Evolutionary conservation across 495 filamentous ascomycete species (phyloP).

Genomic region (Penicillium bovifimosum): DNA sequence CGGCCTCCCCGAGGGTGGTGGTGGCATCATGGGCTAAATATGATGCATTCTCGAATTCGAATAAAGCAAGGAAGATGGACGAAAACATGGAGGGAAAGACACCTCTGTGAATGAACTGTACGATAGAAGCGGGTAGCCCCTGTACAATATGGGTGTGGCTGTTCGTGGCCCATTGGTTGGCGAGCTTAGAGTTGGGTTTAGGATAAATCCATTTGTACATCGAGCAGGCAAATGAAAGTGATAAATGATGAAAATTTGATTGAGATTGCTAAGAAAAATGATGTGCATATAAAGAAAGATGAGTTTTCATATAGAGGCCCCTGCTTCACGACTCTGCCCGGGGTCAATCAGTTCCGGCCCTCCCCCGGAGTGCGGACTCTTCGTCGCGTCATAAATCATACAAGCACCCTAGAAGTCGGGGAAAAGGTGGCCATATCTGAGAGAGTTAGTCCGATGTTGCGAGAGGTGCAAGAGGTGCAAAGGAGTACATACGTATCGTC

Average conservation of each 20-base stretch:
- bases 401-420: slow-evolving; percentile 56
- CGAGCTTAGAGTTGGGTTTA: slow-evolving; percentile 15
- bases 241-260: slow-evolving; percentile 19
- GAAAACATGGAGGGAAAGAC: slow-evolving; percentile 3
- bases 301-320: slow-evolving; percentile 17
- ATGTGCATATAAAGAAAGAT: slow-evolving; percentile 1
- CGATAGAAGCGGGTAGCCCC: slow-evolving; percentile 24
- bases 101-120: slow-evolving; percentile 16
- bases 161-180: slow-evolving; percentile 9
- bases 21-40: slow-evolving; percentile 8
- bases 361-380: slow-evolving; percentile 20
- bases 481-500: slow-evolving; percentile 69
- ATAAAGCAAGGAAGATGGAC: background rate
- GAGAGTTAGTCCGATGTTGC: slow-evolving; percentile 5
- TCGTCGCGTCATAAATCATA: slow-evolving; percentile 40
- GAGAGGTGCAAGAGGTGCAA: background rate
- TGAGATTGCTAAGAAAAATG: slow-evolving; percentile 22
- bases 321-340: slow-evolving; percentile 18
- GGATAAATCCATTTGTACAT: slow-evolving; percentile 25
- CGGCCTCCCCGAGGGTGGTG: slow-evolving; percentile 14
- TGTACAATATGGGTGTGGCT: slow-evolving; percentile 28
- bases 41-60: background rate
- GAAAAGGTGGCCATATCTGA: slow-evolving; percentile 67
- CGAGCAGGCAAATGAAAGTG: slow-evolving; percentile 7
- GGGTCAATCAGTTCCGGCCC: slow-evolving; percentile 8